Percentiles rank a stretch among this genome's conserved stretches.
phyloP scores from a whole-genome alignment of 352 stramenopile genomes.

The Phytophthora cactorum region DNA sequence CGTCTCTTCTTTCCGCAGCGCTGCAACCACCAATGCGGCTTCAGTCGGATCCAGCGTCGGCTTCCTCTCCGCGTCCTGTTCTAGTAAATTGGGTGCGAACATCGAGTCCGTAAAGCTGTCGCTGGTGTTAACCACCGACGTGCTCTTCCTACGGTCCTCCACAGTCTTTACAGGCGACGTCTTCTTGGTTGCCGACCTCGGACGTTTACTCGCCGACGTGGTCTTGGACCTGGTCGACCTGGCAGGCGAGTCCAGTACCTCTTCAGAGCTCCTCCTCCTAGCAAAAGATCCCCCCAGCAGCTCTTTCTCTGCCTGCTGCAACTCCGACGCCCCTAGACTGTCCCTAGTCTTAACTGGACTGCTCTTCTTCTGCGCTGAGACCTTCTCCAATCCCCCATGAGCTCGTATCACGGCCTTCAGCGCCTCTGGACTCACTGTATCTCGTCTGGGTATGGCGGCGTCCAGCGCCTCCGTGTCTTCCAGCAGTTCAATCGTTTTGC shows the following conservation, averaged over 20 bases:
- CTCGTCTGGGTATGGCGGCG: conserved; percentile 33
- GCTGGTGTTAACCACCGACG: conserved; percentile 19
- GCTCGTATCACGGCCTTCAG: conserved; percentile 42
- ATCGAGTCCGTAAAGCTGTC: conserved; percentile 65
- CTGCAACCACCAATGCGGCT: conserved; percentile 48
- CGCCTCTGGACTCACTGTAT: conserved; percentile 41
- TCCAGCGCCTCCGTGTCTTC: conserved; percentile 23
- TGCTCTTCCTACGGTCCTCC: conserved; percentile 15
- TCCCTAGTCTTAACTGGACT: conserved; percentile 7
- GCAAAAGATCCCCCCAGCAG: not conserved
- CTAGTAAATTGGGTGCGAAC: conserved; percentile 56
- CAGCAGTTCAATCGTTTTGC: conserved; percentile 42
- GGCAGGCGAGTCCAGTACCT: conserved; percentile 14
- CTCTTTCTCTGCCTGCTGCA: conserved; percentile 12
- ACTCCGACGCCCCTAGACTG: conserved; percentile 3
- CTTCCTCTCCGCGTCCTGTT: conserved; percentile 33
- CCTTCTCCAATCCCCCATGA: conserved; percentile 2
- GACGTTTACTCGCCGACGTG: conserved; percentile 14
- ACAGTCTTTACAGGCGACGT: conserved; percentile 1
- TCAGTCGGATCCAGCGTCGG: conserved; percentile 64
- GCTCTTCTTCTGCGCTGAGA: not conserved
- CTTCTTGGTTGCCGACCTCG: conserved; percentile 24
- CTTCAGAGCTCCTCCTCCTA: conserved; percentile 3
- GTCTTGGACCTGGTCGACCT: conserved; percentile 15
- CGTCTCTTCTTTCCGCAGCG: conserved; percentile 37